These are phyloP conservation scores for Magnusiomyces ingens DNA, from an alignment of 1,139 yeast genomes.

Conservation along the genomic window DNA sequence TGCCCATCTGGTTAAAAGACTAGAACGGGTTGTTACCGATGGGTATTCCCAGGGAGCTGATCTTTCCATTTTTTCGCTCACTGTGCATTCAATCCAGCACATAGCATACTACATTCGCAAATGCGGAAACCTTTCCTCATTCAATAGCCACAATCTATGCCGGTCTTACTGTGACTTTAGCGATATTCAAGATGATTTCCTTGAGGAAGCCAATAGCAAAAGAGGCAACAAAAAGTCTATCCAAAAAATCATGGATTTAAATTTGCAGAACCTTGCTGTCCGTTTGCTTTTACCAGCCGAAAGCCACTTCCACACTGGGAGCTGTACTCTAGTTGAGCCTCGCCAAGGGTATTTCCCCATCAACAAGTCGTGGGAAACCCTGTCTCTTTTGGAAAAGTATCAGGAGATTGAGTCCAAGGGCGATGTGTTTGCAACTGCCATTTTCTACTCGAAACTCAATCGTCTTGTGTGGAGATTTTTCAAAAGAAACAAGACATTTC, in stretches of 20 bases:
- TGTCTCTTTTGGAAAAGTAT: conserved; percentile 1
- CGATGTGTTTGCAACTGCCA: not conserved
- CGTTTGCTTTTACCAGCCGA: conserved; percentile 1
- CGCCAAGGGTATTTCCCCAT: conserved; percentile 2
- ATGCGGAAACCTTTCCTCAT: conserved; percentile 1
- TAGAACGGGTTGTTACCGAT: not conserved
- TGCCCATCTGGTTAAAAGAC: not conserved
- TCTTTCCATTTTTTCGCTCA: not conserved
- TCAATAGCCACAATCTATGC: not conserved
- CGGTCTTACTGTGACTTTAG: not conserved
- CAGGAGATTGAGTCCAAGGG: not conserved
- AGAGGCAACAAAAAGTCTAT: not conserved
- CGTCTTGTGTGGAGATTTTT: conserved; percentile 5
- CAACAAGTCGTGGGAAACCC: not conserved
- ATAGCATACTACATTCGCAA: not conserved
- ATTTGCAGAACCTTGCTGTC: conserved; percentile 1
- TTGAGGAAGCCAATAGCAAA: too few relatives aligned
- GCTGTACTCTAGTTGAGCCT: not conserved
- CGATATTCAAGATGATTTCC: conserved; percentile 2
- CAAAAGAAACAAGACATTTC: conserved; percentile 3
- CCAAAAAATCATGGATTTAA: not conserved
- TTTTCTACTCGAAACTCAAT: conserved; percentile 1
- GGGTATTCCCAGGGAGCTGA: not conserved
- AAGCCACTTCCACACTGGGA: not conserved
- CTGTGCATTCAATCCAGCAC: not conserved